These are phyloP conservation scores for Arctium lappa DNA, from an alignment of 129 eudicot species.

Conservation along the genomic window DNA sequence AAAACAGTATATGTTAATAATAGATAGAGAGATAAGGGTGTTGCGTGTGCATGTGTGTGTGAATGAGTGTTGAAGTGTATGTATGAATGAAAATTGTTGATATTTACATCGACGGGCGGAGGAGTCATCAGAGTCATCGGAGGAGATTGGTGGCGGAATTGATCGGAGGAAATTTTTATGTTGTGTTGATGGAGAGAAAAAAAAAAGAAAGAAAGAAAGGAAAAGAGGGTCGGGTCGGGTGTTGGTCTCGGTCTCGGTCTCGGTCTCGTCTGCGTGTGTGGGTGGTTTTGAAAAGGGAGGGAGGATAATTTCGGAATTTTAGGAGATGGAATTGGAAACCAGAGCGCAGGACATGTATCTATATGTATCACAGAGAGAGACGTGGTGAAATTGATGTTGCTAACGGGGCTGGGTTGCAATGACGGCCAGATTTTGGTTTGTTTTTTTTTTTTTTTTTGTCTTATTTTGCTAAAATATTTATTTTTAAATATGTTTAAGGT, in stretches of 20 bases:
- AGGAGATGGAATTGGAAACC: background rate
- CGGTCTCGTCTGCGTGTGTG: background rate
- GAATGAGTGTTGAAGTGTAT: background rate
- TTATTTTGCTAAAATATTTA: background rate
- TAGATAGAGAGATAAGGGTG: background rate
- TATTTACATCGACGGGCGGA: slow-evolving; percentile 36
- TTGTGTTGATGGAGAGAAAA: background rate
- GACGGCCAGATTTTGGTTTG: no score
- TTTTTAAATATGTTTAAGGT: no score
- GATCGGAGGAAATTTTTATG: slow-evolving; percentile 10
- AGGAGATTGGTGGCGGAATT: slow-evolving; percentile 10
- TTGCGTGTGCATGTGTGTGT: background rate
- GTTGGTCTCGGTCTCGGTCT: background rate
- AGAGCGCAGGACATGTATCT: background rate
- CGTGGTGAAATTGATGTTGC: background rate
- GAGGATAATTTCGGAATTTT: background rate
- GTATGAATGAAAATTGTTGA: background rate
- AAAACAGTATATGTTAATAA: background rate
- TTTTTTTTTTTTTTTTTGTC: no score
- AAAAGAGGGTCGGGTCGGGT: background rate
- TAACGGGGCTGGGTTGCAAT: no score
- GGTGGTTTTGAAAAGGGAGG: background rate
- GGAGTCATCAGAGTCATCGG: slow-evolving; percentile 56
- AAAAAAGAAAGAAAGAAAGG: background rate
- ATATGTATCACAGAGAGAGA: background rate